Evolutionary conservation across 1,139 yeast species (phyloP).

Genomic region (Pichia sp.): DNA sequence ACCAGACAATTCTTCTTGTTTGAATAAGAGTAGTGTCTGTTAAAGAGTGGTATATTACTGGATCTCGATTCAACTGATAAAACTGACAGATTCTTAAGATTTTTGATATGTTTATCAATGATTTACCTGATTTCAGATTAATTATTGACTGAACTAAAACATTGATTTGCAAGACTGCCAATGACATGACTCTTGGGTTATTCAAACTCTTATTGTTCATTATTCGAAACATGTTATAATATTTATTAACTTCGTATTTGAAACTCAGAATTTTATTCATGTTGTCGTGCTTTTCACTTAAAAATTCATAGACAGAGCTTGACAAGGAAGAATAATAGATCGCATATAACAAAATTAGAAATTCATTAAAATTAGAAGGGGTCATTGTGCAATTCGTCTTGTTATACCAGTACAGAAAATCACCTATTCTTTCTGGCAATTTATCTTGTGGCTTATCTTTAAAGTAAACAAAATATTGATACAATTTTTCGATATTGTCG

Average conservation of each 20-base stretch:
- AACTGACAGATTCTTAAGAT: conserved; percentile 20
- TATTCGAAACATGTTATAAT: conserved; percentile 12
- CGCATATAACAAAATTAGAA: conserved; percentile 15
- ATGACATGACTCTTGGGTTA: conserved; percentile 19
- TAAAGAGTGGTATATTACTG: conserved; percentile 40
- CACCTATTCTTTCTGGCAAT: conserved; percentile 10
- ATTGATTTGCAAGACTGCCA: conserved; percentile 17
- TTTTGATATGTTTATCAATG: conserved; percentile 16
- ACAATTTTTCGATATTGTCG: conserved; percentile 16
- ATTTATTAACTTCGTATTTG: conserved; percentile 16
- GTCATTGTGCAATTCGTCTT: conserved; percentile 13
- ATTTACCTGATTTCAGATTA: conserved; percentile 18
- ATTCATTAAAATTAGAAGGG: conserved; percentile 16
- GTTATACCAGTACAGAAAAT: conserved; percentile 18
- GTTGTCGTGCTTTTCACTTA: conserved; percentile 8
- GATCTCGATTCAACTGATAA: conserved; percentile 46
- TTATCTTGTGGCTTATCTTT: conserved; percentile 4
- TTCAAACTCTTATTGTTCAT: conserved; percentile 14
- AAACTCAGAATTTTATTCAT: conserved; percentile 9
- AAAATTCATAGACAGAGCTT: conserved; percentile 13
- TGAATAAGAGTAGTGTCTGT: conserved; percentile 41
- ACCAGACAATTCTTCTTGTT: conserved; percentile 51
- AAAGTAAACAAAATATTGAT: conserved; percentile 12
- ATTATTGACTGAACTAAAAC: conserved; percentile 18
- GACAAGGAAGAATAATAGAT: conserved; percentile 16